Conservation (phyloP, 371 early-diverging fungal species). For the Umbelopsis sp. region DNA sequence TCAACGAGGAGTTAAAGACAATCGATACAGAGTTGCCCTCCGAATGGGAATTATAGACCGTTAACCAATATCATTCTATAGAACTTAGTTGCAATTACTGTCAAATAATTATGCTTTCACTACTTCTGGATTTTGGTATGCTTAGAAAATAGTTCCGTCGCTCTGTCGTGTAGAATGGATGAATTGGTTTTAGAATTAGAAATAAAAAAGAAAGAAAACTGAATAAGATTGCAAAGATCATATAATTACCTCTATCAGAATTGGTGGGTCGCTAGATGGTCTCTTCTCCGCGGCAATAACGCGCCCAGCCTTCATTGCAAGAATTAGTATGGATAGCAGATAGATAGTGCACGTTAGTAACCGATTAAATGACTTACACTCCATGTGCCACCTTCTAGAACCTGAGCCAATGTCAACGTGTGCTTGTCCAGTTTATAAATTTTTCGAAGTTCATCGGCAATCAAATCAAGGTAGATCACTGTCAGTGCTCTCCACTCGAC, state of each 20-base stretch:
- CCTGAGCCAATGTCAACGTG: slow-evolving; percentile 77
- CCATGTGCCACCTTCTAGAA: slow-evolving; percentile 93
- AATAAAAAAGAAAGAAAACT: neutral
- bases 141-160: slow-evolving; percentile 53
- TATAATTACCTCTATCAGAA: slow-evolving; percentile 63
- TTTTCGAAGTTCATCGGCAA: slow-evolving; percentile 61
- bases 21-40: neutral
- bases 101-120: neutral
- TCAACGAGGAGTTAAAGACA: neutral
- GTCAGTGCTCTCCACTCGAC: slow-evolving; percentile 95
- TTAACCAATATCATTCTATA: neutral
- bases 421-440: slow-evolving; percentile 54
- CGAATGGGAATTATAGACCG: neutral
- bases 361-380: slow-evolving; percentile 40
- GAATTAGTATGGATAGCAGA: too few relatives aligned
- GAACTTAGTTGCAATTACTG: neutral
- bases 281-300: slow-evolving; percentile 83
- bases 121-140: neutral
- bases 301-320: slow-evolving; percentile 69
- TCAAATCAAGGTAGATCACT: slow-evolving; percentile 78
- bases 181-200: neutral
- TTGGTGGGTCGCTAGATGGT: slow-evolving; percentile 87
- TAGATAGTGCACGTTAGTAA: too few relatives aligned
- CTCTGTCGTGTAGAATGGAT: slow-evolving; percentile 29
- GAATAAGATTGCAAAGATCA: neutral